Evolutionary conservation across 1,139 yeast species (phyloP), one percentile per base, ranked within the genome.

Genomic region (Meyerozyma athensensis): DNA sequence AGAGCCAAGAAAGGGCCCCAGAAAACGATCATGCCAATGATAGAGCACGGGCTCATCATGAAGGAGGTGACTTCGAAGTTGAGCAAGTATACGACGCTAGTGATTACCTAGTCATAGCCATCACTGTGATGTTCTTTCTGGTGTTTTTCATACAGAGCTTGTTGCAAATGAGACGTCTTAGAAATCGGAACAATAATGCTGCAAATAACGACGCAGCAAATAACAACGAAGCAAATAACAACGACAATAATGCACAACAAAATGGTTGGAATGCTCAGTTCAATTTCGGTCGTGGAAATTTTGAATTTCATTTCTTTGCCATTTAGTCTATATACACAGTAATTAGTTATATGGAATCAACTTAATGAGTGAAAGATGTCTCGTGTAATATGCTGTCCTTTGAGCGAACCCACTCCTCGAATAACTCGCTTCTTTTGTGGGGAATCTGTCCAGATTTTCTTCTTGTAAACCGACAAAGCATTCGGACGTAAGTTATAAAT

Each of bases 401-500:
- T 20, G 17, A 22, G 12, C 10, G 10, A 18, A 10, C 5, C 22
- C 17, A 26, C 7, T 32, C 18, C 10, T 14, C n/a, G 7, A 5
- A 12, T 16, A 4, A 14, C 26, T n/a, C 24, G 19, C 6, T n/a
- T 14, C 10, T 32, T 32, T 6, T 32, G 21, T 17, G 5, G 39
- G 41, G 35, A 56, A 52, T 5, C 49, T 38, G 49, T 76, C 77
- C 12, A 62, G 40, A 3, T 46, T 43, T 19, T 63, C 62, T 9
- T 24, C 13, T 13, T n/a, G 5, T 24, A 24, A 7, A 24, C 14
- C 17, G 28, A 24, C 14, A 24, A 24, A 4, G 81, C 81, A 17
- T 56, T 53, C 8, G 50, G 45, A 3, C 82, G 81, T 18, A 83
- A 57, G 35, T 68, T 58, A 47, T 78, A 74, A 33, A 81, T 65